phyloP scores from a whole-genome alignment of 2,329 filamentous ascomycete species.

The Penicillium sp. region DNA sequence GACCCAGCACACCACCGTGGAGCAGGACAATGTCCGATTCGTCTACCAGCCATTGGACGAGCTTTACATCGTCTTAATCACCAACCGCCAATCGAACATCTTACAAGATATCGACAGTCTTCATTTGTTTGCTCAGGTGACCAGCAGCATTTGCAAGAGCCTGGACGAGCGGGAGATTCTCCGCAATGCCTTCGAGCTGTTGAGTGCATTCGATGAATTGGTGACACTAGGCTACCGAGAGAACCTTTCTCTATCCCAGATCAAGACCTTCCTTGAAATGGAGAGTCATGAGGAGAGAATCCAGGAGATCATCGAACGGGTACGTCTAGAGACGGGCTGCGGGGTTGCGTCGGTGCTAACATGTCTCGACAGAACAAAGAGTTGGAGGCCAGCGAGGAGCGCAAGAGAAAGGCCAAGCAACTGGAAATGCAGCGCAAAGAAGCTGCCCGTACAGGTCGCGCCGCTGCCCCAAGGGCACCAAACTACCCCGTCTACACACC shows the following conservation, averaged over 20 bases:
- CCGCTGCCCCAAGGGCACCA: constrained; percentile 71
- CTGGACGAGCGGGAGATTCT: constrained; percentile 94
- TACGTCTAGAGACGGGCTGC: constrained; percentile 48
- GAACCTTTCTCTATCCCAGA: constrained; percentile 94
- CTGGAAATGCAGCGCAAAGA: constrained; percentile 99
- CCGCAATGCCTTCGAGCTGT: constrained; percentile 91
- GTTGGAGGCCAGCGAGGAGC: constrained; percentile 94
- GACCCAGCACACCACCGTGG: constrained; percentile 96
- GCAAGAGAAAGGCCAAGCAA: constrained; percentile 98
- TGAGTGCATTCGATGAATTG: constrained; percentile 96
- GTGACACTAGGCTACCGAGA: constrained; percentile 95
- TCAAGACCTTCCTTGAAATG: constrained; percentile 99
- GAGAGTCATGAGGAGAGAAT: constrained; percentile 98
- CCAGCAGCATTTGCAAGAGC: constrained; percentile 93
- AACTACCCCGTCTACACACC: constrained; percentile 89
- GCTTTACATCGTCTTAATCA: constrained; percentile 99
- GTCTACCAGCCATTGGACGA: constrained; percentile 99
- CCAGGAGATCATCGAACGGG: constrained; percentile 93
- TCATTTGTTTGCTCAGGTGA: constrained; percentile 96
- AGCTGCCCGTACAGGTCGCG: constrained; percentile 75
- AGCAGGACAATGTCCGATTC: constrained; percentile 99
- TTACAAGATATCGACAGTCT: constrained; percentile 98
- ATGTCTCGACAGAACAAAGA: constrained; percentile 79
- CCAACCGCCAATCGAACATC: constrained; percentile 99
- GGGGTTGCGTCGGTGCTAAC: constrained; percentile 27